A percentile compares a stretch with the other conserved stretches of the same genome.
phyloP scores from a whole-genome alignment of 2,329 filamentous ascomycete species.

The Fonsecaea erecta region DNA sequence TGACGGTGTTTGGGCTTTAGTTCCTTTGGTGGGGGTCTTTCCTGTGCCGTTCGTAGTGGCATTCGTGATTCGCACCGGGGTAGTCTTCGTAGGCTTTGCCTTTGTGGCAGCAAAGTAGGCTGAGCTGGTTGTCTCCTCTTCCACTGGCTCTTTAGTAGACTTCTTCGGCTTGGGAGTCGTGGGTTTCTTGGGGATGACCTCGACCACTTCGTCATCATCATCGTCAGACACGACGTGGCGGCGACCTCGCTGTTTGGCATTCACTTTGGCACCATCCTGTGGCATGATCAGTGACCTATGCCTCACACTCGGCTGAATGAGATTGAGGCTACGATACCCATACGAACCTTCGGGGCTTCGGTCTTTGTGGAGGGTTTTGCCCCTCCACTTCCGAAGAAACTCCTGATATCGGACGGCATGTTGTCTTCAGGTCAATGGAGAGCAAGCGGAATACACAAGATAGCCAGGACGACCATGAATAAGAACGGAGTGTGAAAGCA shows the following conservation, averaged over 20 bases:
- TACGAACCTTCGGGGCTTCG: not conserved
- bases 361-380: slow-evolving; percentile 45
- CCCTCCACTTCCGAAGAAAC: slow-evolving; percentile 79
- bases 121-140: slow-evolving; percentile 64
- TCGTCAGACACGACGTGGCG: slow-evolving; percentile 79
- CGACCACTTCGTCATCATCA: slow-evolving; percentile 63
- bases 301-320: not conserved
- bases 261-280: slow-evolving; percentile 11
- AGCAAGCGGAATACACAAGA: not conserved
- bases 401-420: slow-evolving; percentile 87
- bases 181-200: slow-evolving; percentile 43
- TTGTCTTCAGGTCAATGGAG: not conserved
- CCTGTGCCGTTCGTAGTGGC: slow-evolving; percentile 31
- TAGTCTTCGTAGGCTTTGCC: slow-evolving; percentile 48
- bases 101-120: slow-evolving; percentile 65
- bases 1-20: slow-evolving; percentile 43
- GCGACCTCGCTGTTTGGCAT: slow-evolving; percentile 22
- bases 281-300: not conserved
- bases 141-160: slow-evolving; percentile 51
- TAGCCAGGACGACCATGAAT: not conserved
- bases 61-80: slow-evolving; percentile 32
- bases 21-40: slow-evolving; percentile 33
- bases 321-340: slow-evolving; percentile 8
- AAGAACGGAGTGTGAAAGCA: not conserved
- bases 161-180: slow-evolving; percentile 45